These are phyloP conservation scores for Globisporangium iwayamae DNA, from an alignment of 352 stramenopile genomes.

Conservation along the genomic window DNA sequence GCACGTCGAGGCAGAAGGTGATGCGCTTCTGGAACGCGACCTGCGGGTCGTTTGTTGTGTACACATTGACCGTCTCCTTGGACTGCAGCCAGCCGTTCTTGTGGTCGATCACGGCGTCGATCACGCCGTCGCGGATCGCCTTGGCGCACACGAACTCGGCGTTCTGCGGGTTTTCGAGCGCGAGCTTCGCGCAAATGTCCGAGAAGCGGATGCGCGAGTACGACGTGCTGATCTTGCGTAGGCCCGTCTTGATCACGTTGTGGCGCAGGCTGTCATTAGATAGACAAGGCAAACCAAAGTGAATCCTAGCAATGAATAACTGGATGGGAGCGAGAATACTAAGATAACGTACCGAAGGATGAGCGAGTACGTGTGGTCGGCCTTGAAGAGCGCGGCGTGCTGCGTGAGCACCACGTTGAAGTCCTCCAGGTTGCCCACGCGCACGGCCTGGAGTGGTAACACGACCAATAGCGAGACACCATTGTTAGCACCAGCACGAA, in stretches of 20 bases:
- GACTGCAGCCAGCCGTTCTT: constrained; percentile 92
- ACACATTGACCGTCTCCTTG: constrained; percentile 84
- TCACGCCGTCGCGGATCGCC: constrained; percentile 97
- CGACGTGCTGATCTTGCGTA: constrained; percentile 96
- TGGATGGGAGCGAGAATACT: neutral
- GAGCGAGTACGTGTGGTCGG: constrained; percentile 95
- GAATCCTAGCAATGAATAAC: neutral
- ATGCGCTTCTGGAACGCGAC: constrained; percentile 96
- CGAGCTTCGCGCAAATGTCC: constrained; percentile 94
- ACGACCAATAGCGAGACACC: constrained; percentile 1
- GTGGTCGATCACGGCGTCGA: constrained; percentile 98
- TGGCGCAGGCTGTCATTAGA: constrained; percentile 82
- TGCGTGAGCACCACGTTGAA: constrained; percentile 91
- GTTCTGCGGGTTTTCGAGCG: constrained; percentile 88
- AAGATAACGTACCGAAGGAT: constrained; percentile 83
- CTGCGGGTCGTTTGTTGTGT: constrained; percentile 93
- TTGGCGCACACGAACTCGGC: constrained; percentile 98
- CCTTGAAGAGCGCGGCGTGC: constrained; percentile 84
- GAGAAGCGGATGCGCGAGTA: constrained; percentile 90
- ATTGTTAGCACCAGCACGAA: neutral
- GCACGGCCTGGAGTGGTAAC: constrained; percentile 80
- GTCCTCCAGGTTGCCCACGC: constrained; percentile 93
- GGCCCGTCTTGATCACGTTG: constrained; percentile 98
- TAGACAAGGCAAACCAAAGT: neutral
- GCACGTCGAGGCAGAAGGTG: constrained; percentile 97